phyloP scores from a whole-genome alignment of 106 monocot genomes.

The Allium fistulosum region DNA sequence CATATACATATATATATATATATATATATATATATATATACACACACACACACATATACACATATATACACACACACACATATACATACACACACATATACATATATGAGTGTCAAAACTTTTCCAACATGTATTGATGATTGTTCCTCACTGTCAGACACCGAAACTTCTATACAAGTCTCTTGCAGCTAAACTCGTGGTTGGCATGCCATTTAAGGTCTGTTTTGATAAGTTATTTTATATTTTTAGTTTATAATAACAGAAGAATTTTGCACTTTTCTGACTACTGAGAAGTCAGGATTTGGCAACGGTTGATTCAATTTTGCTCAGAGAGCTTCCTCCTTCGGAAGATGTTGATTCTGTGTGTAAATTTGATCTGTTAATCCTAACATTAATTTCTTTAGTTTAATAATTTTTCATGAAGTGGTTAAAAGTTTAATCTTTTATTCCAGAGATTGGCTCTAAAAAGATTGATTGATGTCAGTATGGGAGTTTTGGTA shows the following conservation, averaged over 20 bases:
- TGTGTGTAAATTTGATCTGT: constrained; percentile 30
- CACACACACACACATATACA: too few species aligned
- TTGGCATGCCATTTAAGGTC: constrained; percentile 99
- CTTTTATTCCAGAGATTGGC: constrained; percentile 72
- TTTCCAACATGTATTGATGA: background rate
- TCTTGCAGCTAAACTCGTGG: constrained; percentile 87
- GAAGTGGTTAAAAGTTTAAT: background rate
- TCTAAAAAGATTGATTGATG: constrained; percentile 90
- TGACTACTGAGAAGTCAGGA: constrained; percentile 39
- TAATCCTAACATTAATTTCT: too few species aligned
- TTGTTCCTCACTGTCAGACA: constrained; percentile 24
- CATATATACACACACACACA: too few species aligned
- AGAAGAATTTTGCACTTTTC: background rate
- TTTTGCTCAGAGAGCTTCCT: constrained; percentile 86
- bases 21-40: too few species aligned
- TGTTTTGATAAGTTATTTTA: background rate
- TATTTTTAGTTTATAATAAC: background rate
- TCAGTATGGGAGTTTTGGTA: constrained; percentile 91
- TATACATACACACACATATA: too few species aligned
- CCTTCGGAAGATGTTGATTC: constrained; percentile 72
- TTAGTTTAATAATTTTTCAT: too few species aligned
- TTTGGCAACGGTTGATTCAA: constrained; percentile 96
- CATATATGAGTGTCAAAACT: too few species aligned
- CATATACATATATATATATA: background rate
- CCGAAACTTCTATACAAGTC: constrained; percentile 89